Conservation (phyloP, 257 asterid genomes). For the Gynochthodes officinalis region DNA sequence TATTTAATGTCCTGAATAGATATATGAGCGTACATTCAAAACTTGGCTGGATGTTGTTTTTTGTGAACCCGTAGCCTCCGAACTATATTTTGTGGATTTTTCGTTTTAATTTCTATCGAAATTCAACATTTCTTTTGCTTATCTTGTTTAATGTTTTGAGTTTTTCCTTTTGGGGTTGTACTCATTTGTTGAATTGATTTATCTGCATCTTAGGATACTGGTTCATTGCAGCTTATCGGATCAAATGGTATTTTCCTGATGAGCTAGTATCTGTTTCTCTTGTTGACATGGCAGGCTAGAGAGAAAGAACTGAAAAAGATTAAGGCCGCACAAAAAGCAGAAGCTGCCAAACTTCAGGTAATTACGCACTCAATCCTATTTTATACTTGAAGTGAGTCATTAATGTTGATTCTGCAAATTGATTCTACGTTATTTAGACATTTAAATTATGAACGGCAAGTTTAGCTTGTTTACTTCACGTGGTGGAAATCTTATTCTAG, state of each 20-base stretch:
- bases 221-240: not conserved
- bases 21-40: not conserved
- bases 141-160: not conserved
- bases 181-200: not conserved
- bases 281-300: conserved; percentile 51
- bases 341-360: conserved; percentile 72
- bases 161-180: too few relatives aligned
- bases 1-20: not conserved
- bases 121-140: not conserved
- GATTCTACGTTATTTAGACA: not conserved
- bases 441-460: not conserved
- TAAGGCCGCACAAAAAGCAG: conserved; percentile 89
- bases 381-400: not conserved
- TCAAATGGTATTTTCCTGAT: not conserved
- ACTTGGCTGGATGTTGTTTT: not conserved
- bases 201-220: not conserved
- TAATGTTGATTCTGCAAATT: not conserved
- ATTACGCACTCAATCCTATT: not conserved
- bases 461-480: conserved; percentile 4
- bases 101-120: too few relatives aligned
- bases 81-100: not conserved
- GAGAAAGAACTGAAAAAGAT: conserved; percentile 85
- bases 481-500: conserved; percentile 2
- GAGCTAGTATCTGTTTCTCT: not conserved
- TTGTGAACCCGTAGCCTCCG: not conserved